A percentile compares a stretch with the other conserved stretches of the same genome.
Evolutionary conservation across 345 rosid genomes (phyloP).

Genomic region (Boechera retrofracta): DNA sequence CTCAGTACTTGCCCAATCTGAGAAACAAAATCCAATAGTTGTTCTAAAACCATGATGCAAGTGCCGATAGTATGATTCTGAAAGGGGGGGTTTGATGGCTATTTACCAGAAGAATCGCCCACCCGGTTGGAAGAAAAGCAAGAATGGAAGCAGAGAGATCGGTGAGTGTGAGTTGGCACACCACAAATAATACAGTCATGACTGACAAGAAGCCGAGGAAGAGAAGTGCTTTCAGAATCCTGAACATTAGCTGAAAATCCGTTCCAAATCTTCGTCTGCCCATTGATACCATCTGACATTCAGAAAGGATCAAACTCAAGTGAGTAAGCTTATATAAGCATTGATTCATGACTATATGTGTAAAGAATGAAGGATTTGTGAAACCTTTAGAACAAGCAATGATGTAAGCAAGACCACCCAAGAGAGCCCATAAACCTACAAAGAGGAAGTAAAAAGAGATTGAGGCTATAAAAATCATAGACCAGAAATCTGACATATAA

Average conservation of each 20-base stretch:
- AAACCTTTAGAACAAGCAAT: slow-evolving; percentile 84
- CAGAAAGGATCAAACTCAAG: not conserved
- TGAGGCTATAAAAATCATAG: slow-evolving; percentile 2
- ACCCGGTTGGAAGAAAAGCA: slow-evolving; percentile 87
- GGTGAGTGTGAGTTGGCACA: slow-evolving; percentile 59
- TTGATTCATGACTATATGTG: slow-evolving; percentile 6
- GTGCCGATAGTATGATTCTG: not conserved
- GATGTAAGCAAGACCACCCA: slow-evolving; percentile 73
- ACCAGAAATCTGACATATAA: not conserved
- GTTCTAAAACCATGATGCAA: slow-evolving; percentile 15
- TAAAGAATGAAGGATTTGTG: slow-evolving; percentile 16
- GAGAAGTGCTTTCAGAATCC: slow-evolving; percentile 91
- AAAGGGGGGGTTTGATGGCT: slow-evolving; percentile 9
- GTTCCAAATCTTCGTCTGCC: slow-evolving; percentile 79
- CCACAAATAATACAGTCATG: slow-evolving; percentile 82
- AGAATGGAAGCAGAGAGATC: slow-evolving; percentile 80
- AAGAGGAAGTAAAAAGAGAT: slow-evolving; percentile 13
- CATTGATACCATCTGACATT: slow-evolving; percentile 77
- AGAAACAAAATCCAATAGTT: not conserved
- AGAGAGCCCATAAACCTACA: slow-evolving; percentile 88
- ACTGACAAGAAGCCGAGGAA: slow-evolving; percentile 86
- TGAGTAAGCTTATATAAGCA: not conserved
- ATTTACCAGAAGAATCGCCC: slow-evolving; percentile 89
- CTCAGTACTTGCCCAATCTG: slow-evolving; percentile 79
- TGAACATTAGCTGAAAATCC: slow-evolving; percentile 86